These are phyloP conservation scores for Rugonectria rugulosa DNA, from an alignment of 2,329 filamentous ascomycete genomes.

Conservation along the genomic window DNA sequence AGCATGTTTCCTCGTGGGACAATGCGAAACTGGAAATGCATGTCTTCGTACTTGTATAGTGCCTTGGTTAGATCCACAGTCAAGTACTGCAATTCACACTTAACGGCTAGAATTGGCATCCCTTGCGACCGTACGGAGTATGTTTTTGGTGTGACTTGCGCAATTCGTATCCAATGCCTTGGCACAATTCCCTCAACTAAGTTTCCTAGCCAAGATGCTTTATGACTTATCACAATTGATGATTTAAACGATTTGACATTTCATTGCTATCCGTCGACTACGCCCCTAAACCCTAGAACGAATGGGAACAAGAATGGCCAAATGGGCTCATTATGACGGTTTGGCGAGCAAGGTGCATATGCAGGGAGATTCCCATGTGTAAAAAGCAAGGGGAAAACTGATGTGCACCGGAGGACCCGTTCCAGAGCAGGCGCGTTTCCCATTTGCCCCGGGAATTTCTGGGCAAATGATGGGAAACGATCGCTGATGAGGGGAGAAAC, in stretches of 20 bases:
- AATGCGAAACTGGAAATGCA: not conserved
- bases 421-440: not conserved
- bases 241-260: no score
- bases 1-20: not conserved
- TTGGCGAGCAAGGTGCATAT: not conserved
- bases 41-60: not conserved
- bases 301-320: no score
- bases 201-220: no score
- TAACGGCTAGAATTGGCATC: not conserved
- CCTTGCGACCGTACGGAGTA: not conserved
- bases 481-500: no score
- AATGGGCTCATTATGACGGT: slow-evolving; percentile 1
- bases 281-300: no score
- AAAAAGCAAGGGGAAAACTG: not conserved
- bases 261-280: no score
- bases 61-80: slow-evolving; percentile 11
- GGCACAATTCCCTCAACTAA: no score
- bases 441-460: not conserved
- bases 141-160: no score
- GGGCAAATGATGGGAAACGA: not conserved
- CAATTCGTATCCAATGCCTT: no score
- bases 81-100: not conserved
- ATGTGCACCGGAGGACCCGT: not conserved
- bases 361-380: not conserved
- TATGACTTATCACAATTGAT: no score